Evolutionary conservation across 495 filamentous ascomycete species (phyloP), one percentile per base, ranked within the genome.

Genomic region (Xylaria castorea): DNA sequence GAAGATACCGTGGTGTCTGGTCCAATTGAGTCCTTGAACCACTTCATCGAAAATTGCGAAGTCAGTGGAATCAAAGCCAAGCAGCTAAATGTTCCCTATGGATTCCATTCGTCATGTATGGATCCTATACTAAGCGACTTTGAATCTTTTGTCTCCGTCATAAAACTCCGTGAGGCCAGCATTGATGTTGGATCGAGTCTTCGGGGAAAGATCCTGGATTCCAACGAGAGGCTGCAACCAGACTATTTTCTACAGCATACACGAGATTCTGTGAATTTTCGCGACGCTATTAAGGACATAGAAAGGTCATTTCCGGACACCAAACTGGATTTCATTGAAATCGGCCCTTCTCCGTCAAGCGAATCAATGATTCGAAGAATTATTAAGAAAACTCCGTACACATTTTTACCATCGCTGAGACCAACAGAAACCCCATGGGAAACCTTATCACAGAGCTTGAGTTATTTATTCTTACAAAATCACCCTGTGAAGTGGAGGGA

Each of bases 1-100:
- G 68, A 61, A 25, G 73, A 77, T 44, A 71, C 68, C 34, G 75
- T 77, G 27, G 73, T 77, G 0, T 53, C 69, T 60, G 73, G 75
- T 20, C 73, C 64, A 27, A 42, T 75, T 18, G 73, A 65, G 3
- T 55, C 46, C 8, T 60, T 77, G 27, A 40, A 32, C 1, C 2
- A 9, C 42, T 72, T 73, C 27, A 38, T 66, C 40, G 57, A 72
- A 16, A 12, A 55, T 22, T 75, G 68, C 63, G 65, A 68, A 27
- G 20, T 1, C 9, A 68, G 50, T 5, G 64, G 53, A 32, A 65
- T 74, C 38, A 75, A 72, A 51, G 38, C 61, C 1, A 73, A 44
- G n/a, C 34, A 58, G 32, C 44, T 77, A 1, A 42, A 70, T 6
- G 73, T 75, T 18, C 70, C 75, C 5, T 75, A 70, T 40, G 75